A percentile compares a stretch with the other conserved stretches of the same genome.
Evolutionary conservation across 2,329 filamentous ascomycete genomes (phyloP).

Genomic region (Apiospora rasikravindrae): DNA sequence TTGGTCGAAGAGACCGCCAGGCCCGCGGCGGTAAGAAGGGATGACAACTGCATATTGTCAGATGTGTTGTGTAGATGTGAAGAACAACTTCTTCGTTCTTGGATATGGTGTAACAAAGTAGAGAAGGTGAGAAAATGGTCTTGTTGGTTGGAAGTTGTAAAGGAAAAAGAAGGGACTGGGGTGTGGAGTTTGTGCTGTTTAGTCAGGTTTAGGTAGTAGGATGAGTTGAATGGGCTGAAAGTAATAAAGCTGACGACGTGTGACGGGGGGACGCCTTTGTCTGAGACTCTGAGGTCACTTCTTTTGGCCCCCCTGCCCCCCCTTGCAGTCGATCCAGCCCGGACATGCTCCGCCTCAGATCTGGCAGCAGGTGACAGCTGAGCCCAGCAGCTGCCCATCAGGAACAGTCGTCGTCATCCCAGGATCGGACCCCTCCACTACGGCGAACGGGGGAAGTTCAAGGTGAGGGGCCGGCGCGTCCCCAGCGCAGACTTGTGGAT

Average conservation of each 20-base stretch:
- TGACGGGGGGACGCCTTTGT: conserved; percentile 2
- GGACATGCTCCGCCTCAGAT: background rate
- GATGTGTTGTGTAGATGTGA: background rate
- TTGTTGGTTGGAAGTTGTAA: conserved; percentile 4
- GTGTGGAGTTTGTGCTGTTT: conserved; percentile 14
- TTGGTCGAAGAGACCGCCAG: conserved; percentile 41
- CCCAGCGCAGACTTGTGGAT: background rate
- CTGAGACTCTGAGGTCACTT: conserved; percentile 5
- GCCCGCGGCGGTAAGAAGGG: conserved; percentile 40
- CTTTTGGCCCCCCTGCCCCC: background rate
- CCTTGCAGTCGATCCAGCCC: background rate
- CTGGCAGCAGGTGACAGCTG: background rate
- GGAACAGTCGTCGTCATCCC: conserved; percentile 13
- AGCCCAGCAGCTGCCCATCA: background rate
- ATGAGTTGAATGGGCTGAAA: conserved; percentile 14
- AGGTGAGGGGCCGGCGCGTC: conserved; percentile 4
- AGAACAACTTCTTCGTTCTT: conserved; percentile 4
- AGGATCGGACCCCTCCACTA: conserved; percentile 2
- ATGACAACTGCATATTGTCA: conserved; percentile 40
- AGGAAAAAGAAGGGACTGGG: conserved; percentile 11
- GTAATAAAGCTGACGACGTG: conserved; percentile 10
- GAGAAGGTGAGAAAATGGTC: background rate
- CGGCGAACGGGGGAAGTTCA: background rate
- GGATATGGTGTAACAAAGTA: background rate
- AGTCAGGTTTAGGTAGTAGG: background rate